These are phyloP conservation scores for Farysia itapuensis DNA, from an alignment of 1,284 basidiomycete genomes.

Conservation along the genomic window DNA sequence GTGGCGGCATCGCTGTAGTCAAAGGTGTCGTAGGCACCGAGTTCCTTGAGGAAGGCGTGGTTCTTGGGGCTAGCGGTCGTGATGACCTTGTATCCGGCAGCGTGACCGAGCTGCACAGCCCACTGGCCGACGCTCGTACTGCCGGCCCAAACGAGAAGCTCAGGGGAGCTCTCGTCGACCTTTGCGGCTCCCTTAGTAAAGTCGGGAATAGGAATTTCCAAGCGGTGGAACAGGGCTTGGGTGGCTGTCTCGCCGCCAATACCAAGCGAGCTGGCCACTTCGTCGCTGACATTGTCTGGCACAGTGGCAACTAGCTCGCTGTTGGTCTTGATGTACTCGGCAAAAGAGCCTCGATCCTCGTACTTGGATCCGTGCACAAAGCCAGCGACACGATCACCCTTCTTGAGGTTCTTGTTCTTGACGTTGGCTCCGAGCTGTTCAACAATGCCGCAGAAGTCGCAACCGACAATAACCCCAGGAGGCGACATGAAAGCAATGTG, in stretches of 20 bases:
- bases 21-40: constrained; percentile 50
- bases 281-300: constrained; percentile 35
- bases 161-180: constrained; percentile 22
- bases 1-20: constrained; percentile 64
- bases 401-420: constrained; percentile 60
- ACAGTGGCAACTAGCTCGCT: constrained; percentile 41
- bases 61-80: constrained; percentile 62
- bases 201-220: constrained; percentile 21
- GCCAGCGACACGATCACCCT: constrained; percentile 67
- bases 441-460: constrained; percentile 68
- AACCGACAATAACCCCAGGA: constrained; percentile 64
- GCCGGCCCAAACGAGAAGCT: constrained; percentile 65
- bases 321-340: constrained; percentile 57
- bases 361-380: constrained; percentile 62
- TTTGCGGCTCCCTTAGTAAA: constrained; percentile 17
- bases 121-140: constrained; percentile 66
- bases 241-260: constrained; percentile 52
- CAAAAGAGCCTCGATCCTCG: constrained; percentile 58
- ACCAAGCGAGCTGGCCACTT: constrained; percentile 37
- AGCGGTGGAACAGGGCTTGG: constrained; percentile 41
- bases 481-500: constrained; percentile 59
- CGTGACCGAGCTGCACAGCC: constrained; percentile 58
- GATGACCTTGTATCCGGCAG: constrained; percentile 63
- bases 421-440: constrained; percentile 62
- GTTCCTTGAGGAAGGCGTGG: constrained; percentile 40